A percentile compares a stretch with the other conserved stretches of the same genome.
phyloP scores from a whole-genome alignment of 2,329 filamentous ascomycete genomes.

The Fusarium beomiforme region DNA sequence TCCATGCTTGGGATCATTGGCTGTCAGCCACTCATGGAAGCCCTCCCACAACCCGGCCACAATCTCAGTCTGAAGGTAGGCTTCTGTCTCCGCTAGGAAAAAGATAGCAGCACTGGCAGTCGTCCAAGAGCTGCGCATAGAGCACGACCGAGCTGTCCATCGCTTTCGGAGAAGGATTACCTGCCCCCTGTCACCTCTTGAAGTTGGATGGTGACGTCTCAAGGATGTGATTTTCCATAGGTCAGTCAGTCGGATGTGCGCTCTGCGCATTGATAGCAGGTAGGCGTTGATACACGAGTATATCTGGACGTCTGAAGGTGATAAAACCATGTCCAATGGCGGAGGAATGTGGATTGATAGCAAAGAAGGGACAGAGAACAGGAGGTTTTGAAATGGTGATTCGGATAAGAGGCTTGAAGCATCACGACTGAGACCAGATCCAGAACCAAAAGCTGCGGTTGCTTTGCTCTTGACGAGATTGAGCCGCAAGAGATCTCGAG shows the following conservation, averaged over 20 bases:
- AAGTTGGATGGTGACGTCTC: slow-evolving; percentile 79
- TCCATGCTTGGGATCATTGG: slow-evolving; percentile 48
- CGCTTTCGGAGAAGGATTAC: slow-evolving; percentile 71
- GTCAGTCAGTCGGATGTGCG: slow-evolving; percentile 84
- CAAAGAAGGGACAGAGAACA: slow-evolving; percentile 78
- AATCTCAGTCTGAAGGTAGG: slow-evolving; percentile 90
- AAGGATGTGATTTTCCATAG: slow-evolving; percentile 88
- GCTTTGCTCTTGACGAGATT: slow-evolving; percentile 64
- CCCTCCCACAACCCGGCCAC: slow-evolving; percentile 83
- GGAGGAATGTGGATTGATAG: slow-evolving; percentile 79
- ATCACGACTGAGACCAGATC: slow-evolving; percentile 47
- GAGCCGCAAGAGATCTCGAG: slow-evolving; percentile 79
- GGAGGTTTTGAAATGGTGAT: slow-evolving; percentile 79
- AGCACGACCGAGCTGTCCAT: slow-evolving; percentile 68
- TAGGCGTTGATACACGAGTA: slow-evolving; percentile 92
- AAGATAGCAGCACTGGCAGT: slow-evolving; percentile 88
- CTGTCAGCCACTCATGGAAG: slow-evolving; percentile 79
- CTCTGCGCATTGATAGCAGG: slow-evolving; percentile 83
- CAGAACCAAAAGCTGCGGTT: slow-evolving; percentile 51
- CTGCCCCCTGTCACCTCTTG: slow-evolving; percentile 68
- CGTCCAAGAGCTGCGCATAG: slow-evolving; percentile 88
- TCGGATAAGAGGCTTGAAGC: slow-evolving; percentile 52
- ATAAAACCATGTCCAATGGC: slow-evolving; percentile 88
- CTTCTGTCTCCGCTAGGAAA: slow-evolving; percentile 86
- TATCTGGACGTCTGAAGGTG: slow-evolving; percentile 75